Evolutionary conservation across 2,329 filamentous ascomycete species (phyloP), one percentile per base, ranked within the genome.

Genomic region (Botrytis aclada): DNA sequence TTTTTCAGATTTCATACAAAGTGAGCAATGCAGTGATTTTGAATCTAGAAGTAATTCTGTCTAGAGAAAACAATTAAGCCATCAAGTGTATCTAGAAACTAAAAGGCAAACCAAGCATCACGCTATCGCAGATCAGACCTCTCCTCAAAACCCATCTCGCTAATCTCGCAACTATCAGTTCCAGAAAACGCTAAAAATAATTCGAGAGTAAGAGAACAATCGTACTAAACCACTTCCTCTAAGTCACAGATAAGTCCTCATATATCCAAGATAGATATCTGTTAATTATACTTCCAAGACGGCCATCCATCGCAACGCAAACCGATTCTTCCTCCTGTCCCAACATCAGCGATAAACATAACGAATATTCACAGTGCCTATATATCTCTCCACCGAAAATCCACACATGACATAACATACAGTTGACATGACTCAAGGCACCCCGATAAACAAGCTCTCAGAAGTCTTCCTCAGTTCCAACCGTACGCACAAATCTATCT

Each of bases 191-290:
- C n/a, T 18, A 18, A 29, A 14, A 56, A 29, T 1, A 56, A 56
- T 32, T 56, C 51, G 1, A 8, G 51, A 18, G 14, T 18, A 8
- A 56, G 6, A 18, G 2, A n/a, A n/a, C 25, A 12, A 14, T 51
- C 47, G 47, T 5, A 51, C 10, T 4, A 51, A 51, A 7, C 12
- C 25, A 18, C 51, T 56, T 29, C 14, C 0, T n/a, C 51, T 29
- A 29, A 14, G n/a, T 56, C 51, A 29, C 6, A 29, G 25, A 56
- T 16, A 29, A 3, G 6, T 5, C 6, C 14, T 56, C 51, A 56
- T 0, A 29, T 4, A 18, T 56, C n/a, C 10, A 56, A 56, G 14
- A 29, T 8, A 29, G 0, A 0, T 18, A 4, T 29, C n/a, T 56
- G 6, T 18, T 6, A 29, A 7, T 32, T 56, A 29, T 29, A 29